Conservation (phyloP, 768 basidiomycete genomes). For the Tylopilus balloui region DNA sequence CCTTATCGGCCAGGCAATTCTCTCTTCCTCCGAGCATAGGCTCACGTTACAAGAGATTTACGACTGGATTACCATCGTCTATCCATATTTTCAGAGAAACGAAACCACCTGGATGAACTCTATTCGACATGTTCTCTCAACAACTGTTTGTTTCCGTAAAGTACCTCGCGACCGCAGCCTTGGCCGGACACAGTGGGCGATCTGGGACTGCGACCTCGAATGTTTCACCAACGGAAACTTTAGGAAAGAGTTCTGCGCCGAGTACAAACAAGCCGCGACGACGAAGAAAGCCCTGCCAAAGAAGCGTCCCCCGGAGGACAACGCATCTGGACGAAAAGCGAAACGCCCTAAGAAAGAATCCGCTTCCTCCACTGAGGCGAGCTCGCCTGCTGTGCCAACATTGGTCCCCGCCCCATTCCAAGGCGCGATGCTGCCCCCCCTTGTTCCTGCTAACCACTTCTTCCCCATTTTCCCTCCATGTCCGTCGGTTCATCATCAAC, state of each 20-base stretch:
- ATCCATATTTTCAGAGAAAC: conserved; percentile 88
- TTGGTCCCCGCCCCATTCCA: conserved; percentile 19
- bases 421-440: conserved; percentile 18
- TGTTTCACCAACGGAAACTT: conserved; percentile 86
- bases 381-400: conserved; percentile 18
- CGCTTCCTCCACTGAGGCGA: conserved; percentile 21
- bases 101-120: conserved; percentile 98
- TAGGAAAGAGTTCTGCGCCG: conserved; percentile 53
- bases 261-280: conserved; percentile 29
- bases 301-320: conserved; percentile 40
- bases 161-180: conserved; percentile 70
- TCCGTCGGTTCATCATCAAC: conserved; percentile 63
- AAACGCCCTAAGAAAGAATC: conserved; percentile 45
- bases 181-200: conserved; percentile 85
- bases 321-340: conserved; percentile 36
- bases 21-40: conserved; percentile 77
- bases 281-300: conserved; percentile 30
- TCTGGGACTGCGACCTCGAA: conserved; percentile 74
- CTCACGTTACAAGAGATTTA: conserved; percentile 96
- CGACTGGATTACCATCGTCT: conserved; percentile 90
- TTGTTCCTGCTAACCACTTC: conserved; percentile 24
- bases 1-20: conserved; percentile 90
- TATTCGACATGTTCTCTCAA: conserved; percentile 93
- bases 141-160: conserved; percentile 88
- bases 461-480: conserved; percentile 48